Evolutionary conservation across 1,284 basidiomycete species (phyloP).

Genomic region (Ceratobasidium sp.): DNA sequence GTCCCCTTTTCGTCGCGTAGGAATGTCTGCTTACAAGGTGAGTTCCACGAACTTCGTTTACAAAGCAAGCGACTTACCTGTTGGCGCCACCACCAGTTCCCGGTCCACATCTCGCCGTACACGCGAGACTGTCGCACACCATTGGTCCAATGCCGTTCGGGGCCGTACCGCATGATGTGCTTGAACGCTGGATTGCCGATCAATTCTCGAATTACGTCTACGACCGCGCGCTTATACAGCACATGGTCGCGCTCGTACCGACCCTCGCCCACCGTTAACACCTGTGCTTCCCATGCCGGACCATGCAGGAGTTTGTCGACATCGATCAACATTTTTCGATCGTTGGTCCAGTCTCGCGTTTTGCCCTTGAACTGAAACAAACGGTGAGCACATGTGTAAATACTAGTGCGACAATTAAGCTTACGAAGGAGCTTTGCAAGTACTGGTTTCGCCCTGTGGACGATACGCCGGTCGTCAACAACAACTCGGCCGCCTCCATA

Average conservation of each 20-base stretch:
- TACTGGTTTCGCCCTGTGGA: neutral
- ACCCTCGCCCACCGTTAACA: neutral
- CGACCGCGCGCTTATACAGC: neutral
- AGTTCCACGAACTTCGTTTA: too few species aligned
- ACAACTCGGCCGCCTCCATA: conserved; percentile 26
- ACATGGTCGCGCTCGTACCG: neutral
- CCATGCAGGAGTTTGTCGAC: conserved; percentile 3
- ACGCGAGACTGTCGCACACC: neutral
- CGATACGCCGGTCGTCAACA: conserved; percentile 27
- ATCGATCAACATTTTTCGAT: neutral
- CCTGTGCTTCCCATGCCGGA: neutral
- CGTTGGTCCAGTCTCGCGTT: neutral
- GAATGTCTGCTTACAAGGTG: conserved; percentile 11
- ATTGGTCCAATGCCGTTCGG: conserved; percentile 6
- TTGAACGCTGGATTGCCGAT: conserved; percentile 14
- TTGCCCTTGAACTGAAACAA: neutral
- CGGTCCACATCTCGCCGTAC: conserved; percentile 44
- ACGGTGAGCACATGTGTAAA: neutral
- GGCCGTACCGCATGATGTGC: neutral
- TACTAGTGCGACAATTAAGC: neutral
- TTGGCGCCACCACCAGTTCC: conserved; percentile 46
- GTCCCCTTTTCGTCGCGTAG: conserved; percentile 25
- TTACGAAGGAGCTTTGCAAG: conserved; percentile 25
- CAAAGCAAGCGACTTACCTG: conserved; percentile 44
- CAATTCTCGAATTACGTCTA: neutral